Percentiles rank a stretch among this genome's conserved stretches.
These are phyloP conservation scores for Ophiosphaerella narmari DNA, from an alignment of 2,329 filamentous ascomycete species.

Conservation along the genomic window DNA sequence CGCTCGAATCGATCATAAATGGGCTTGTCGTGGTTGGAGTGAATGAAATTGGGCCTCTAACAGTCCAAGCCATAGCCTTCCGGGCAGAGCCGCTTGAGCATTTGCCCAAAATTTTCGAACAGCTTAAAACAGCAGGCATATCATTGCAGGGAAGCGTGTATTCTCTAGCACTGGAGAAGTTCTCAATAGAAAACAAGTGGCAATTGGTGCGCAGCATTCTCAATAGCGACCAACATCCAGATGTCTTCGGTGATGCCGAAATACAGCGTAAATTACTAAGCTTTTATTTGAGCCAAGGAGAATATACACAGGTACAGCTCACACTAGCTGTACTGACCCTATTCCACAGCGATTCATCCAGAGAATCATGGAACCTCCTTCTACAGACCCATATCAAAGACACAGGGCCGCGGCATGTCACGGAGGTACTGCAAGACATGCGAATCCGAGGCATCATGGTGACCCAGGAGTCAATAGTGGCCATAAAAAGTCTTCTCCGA, in stretches of 20 bases:
- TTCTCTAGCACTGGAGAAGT: constrained; percentile 65
- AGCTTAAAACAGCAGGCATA: constrained; percentile 67
- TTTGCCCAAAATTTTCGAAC: constrained; percentile 63
- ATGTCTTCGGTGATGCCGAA: constrained; percentile 61
- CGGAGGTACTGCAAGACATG: constrained; percentile 56
- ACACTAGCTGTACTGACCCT: constrained; percentile 60
- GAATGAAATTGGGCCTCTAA: constrained; percentile 72
- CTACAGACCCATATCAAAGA: constrained; percentile 48
- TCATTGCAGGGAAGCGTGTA: constrained; percentile 67
- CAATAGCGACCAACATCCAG: constrained; percentile 67
- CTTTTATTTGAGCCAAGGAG: constrained; percentile 56
- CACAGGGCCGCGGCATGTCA: constrained; percentile 28
- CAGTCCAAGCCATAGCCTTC: constrained; percentile 76
- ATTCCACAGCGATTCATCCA: constrained; percentile 42
- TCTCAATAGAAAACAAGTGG: constrained; percentile 63
- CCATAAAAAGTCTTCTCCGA: constrained; percentile 45
- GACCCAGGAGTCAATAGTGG: constrained; percentile 51
- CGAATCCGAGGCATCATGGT: constrained; percentile 50
- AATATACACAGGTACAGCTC: constrained; percentile 59
- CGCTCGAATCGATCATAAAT: constrained; percentile 72
- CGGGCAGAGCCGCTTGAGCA: constrained; percentile 62
- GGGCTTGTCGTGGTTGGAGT: constrained; percentile 73
- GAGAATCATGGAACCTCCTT: constrained; percentile 54
- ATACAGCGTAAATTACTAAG: constrained; percentile 61
- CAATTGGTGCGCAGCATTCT: constrained; percentile 58